Percentiles rank a stretch among this genome's conserved stretches.
phyloP scores from a whole-genome alignment of 148 eudicot genomes.

The Amaranthus cruentus region DNA sequence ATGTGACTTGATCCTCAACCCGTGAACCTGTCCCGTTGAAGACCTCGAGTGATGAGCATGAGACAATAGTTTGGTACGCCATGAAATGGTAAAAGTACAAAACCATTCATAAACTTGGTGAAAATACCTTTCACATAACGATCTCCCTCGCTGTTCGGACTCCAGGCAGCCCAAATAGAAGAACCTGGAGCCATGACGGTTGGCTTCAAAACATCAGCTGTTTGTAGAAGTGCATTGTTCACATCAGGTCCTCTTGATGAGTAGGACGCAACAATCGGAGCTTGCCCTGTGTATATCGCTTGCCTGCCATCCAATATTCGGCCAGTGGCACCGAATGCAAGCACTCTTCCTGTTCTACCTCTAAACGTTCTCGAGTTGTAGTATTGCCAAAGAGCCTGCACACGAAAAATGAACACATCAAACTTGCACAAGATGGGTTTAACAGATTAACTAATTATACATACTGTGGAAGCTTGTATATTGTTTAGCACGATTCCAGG shows the following conservation, averaged over 20 bases:
- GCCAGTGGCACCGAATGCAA: constrained; percentile 44
- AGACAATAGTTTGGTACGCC: too few species aligned
- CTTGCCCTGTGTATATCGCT: constrained; percentile 49
- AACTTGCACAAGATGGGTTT: neutral
- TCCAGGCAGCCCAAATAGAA: constrained; percentile 72
- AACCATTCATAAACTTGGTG: neutral
- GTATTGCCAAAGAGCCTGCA: constrained; percentile 54
- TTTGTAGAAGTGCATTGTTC: constrained; percentile 52
- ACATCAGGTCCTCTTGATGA: constrained; percentile 72
- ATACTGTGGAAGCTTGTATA: constrained; percentile 53
- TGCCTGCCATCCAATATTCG: constrained; percentile 58
- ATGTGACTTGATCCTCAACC: too few species aligned
- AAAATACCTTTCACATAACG: constrained; percentile 40
- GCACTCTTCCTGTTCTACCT: constrained; percentile 48
- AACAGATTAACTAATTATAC: neutral
- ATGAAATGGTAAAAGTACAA: too few species aligned
- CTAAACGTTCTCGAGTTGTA: constrained; percentile 50
- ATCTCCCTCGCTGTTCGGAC: constrained; percentile 59
- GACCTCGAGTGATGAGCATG: too few species aligned
- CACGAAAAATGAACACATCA: constrained; percentile 9
- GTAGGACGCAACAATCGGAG: constrained; percentile 60
- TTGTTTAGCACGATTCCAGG: constrained; percentile 53
- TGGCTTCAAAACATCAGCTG: constrained; percentile 68
- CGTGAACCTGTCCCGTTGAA: too few species aligned
- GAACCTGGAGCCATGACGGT: constrained; percentile 73